phyloP scores from a whole-genome alignment of 108 stramenopile species.

The Pseudonitzschia pungens region DNA sequence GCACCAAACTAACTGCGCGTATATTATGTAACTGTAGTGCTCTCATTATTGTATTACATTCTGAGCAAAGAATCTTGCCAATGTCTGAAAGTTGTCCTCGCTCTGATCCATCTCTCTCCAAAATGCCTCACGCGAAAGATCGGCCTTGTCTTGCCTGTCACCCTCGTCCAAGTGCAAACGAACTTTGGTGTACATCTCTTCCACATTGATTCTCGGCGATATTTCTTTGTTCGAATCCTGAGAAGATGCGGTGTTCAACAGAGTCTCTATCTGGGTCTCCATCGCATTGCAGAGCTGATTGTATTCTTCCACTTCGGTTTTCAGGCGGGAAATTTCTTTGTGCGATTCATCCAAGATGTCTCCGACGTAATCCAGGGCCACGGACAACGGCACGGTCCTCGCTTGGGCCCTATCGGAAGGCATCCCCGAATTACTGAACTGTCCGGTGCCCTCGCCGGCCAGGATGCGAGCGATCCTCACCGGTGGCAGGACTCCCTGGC shows the following conservation, averaged over 20 bases:
- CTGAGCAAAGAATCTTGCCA: constrained; percentile 70
- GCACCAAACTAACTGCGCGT: neutral
- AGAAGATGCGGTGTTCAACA: constrained; percentile 41
- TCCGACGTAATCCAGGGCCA: constrained; percentile 82
- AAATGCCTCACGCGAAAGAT: constrained; percentile 63
- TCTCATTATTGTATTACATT: constrained; percentile 47
- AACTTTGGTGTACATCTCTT: constrained; percentile 72
- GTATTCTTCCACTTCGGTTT: constrained; percentile 78
- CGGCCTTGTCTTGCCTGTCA: constrained; percentile 28
- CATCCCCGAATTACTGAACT: constrained; percentile 48
- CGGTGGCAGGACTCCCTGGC: constrained; percentile 67
- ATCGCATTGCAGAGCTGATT: constrained; percentile 73
- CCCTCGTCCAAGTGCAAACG: constrained; percentile 32
- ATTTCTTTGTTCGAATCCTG: constrained; percentile 19
- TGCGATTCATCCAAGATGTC: constrained; percentile 73
- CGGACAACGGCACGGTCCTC: constrained; percentile 70
- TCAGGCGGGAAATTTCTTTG: constrained; percentile 61
- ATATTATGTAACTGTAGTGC: neutral
- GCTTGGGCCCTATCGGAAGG: constrained; percentile 6
- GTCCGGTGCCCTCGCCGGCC: constrained; percentile 76
- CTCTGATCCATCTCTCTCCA: constrained; percentile 83
- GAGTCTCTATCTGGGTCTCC: constrained; percentile 69
- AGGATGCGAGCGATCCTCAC: constrained; percentile 81
- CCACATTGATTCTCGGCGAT: constrained; percentile 55
- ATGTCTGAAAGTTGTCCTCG: constrained; percentile 73